phyloP scores from a whole-genome alignment of 225 moss, liverwort and hornwort genomes.

The Lunularia cruciata region DNA sequence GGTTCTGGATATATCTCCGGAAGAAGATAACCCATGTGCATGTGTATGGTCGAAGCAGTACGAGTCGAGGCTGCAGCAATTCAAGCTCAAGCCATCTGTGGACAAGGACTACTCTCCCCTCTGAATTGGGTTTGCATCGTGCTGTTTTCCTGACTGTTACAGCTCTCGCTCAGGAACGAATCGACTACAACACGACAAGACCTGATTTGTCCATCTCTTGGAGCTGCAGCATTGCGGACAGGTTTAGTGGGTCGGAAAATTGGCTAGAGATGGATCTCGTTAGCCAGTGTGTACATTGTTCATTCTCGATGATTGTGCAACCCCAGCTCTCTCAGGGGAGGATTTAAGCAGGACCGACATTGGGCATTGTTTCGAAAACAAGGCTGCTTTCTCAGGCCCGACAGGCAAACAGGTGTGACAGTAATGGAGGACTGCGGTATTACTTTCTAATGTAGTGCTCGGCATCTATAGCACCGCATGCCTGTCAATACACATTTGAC shows the following conservation, averaged over 20 bases:
- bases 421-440: neutral
- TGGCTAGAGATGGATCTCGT: neutral
- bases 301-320: neutral
- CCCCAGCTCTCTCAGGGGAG: neutral
- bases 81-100: no score
- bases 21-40: neutral
- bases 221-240: constrained; percentile 6
- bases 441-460: constrained; percentile 20
- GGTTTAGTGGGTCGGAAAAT: neutral
- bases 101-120: no score
- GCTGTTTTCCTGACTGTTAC: no score
- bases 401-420: neutral
- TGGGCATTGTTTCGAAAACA: neutral
- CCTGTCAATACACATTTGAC: constrained; percentile 2
- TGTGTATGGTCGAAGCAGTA: neutral
- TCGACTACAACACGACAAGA: no score
- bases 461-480: neutral
- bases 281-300: constrained; percentile 9
- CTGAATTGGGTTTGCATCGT: no score
- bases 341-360: neutral
- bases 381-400: neutral
- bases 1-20: neutral
- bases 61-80: constrained; percentile 12
- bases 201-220: neutral
- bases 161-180: no score